Evolutionary conservation across 2,329 filamentous ascomycete genomes (phyloP).

Genomic region (Boeremia lycopersici): DNA sequence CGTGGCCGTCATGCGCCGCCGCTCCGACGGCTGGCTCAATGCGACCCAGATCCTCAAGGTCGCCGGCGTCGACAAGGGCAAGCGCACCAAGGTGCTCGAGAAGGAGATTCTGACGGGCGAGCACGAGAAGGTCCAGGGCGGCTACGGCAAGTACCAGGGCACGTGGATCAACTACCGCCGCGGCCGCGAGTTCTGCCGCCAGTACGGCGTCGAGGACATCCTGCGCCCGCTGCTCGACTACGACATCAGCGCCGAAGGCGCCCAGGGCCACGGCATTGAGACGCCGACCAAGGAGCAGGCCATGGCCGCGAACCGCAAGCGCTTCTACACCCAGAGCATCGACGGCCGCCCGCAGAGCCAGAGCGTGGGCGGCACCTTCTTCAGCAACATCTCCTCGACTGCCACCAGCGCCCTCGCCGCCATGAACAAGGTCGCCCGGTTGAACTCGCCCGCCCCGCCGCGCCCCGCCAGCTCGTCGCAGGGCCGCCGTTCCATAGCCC

Average conservation of each 20-base stretch:
- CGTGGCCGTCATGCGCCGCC: constrained; percentile 92
- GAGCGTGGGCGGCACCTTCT: constrained; percentile 80
- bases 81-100: constrained; percentile 95
- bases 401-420: constrained; percentile 92
- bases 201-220: constrained; percentile 76
- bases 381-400: constrained; percentile 94
- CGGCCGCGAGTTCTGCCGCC: constrained; percentile 87
- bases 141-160: constrained; percentile 98
- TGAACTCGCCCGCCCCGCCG: constrained; percentile 79
- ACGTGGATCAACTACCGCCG: constrained; percentile 97
- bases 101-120: constrained; percentile 97
- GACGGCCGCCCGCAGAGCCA: constrained; percentile 71
- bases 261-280: constrained; percentile 75
- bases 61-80: constrained; percentile 95
- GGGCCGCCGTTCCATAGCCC: constrained; percentile 71
- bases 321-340: constrained; percentile 79
- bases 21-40: constrained; percentile 95
- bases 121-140: constrained; percentile 97
- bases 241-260: constrained; percentile 79
- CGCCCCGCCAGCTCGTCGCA: constrained; percentile 66
- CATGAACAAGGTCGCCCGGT: constrained; percentile 87
- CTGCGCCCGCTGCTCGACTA: constrained; percentile 77
- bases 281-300: constrained; percentile 98
- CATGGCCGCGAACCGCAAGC: constrained; percentile 89
- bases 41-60: constrained; percentile 98